Evolutionary conservation across 805 yeast species (phyloP), one percentile per base, ranked within the genome.

Genomic region (Sugiyamaella floridensis): DNA sequence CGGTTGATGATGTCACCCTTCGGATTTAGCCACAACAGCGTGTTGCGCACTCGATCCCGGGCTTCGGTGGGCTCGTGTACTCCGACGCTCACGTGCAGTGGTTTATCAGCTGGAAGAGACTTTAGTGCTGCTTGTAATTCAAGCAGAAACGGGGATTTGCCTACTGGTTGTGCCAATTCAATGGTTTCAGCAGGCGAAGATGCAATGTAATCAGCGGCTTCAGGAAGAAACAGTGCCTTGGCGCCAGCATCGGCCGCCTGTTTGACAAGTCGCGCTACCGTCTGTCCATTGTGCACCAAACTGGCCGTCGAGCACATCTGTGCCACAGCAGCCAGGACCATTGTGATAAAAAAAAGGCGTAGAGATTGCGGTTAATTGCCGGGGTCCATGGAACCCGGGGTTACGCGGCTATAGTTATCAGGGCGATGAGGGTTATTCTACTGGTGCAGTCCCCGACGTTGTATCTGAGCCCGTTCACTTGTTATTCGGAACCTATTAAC

Each of bases 121-220:
- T 59, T 63, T 50, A 88, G 64, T n/a, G 77, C 77, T 15, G 61
- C 57, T 51, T 74, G 80, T 47, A 83, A 67, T 47, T 63, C 54
- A 45, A 75, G 60, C 15, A 60, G 34, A 58, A 77, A 80, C 59
- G 71, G 73, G 58, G 69, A 46, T 47, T 71, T 63, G 1, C 71
- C 68, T 26, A 76, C 72, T 12, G 76, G 54, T 42, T 73, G 63
- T 0, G 85, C 89, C n/a, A 92, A 69, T 26, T 71, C 59, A 49
- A 75, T 72, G 0, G 95, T 82, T 59, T 88, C 90, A 0, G 61
- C 66, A 1, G 90, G 83, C 62, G 80, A 80, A 50, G 79, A 73
- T 49, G 80, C 74, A 41, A 92, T 76, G 66, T 89, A 92, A 66
- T 92, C 98, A 4, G 93, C 77, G 0, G 98, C 98, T 66, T 92